Conservation (phyloP, 1,139 yeast species). For the Yamadazyma epiphylla region DNA sequence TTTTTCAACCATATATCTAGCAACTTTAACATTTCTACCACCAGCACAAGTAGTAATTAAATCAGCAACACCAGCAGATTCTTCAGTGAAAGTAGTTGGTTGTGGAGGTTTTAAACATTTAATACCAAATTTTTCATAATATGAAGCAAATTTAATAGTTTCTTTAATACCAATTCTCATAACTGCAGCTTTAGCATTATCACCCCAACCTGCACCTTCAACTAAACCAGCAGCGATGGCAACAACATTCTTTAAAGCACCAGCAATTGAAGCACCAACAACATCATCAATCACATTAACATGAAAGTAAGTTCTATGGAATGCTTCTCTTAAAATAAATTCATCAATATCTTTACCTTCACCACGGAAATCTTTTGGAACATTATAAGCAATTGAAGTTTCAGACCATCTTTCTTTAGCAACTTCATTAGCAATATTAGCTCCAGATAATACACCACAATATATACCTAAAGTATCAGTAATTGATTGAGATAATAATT, state of each 20-base stretch:
- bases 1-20: constrained; percentile 69
- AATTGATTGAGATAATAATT: constrained; percentile 71
- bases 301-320: constrained; percentile 96
- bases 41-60: constrained; percentile 94
- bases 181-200: constrained; percentile 92
- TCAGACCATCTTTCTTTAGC: constrained; percentile 93
- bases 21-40: constrained; percentile 92
- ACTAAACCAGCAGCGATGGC: constrained; percentile 94
- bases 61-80: constrained; percentile 95
- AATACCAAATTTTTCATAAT: constrained; percentile 64
- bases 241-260: constrained; percentile 91
- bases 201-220: constrained; percentile 97
- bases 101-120: constrained; percentile 64
- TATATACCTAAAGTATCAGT: constrained; percentile 73
- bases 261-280: constrained; percentile 91
- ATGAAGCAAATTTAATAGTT: constrained; percentile 56
- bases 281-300: constrained; percentile 86
- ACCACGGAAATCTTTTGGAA: constrained; percentile 69
- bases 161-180: constrained; percentile 92
- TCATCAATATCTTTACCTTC: constrained; percentile 72
- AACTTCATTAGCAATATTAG: constrained; percentile 92
- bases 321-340: constrained; percentile 61
- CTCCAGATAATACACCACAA: constrained; percentile 95
- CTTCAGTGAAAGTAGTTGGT: constrained; percentile 80
- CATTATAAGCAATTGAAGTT: constrained; percentile 85